Evolutionary conservation across 352 stramenopile genomes (phyloP), one percentile per base, ranked within the genome.

Genomic region (Globisporangium heterothallicum): DNA sequence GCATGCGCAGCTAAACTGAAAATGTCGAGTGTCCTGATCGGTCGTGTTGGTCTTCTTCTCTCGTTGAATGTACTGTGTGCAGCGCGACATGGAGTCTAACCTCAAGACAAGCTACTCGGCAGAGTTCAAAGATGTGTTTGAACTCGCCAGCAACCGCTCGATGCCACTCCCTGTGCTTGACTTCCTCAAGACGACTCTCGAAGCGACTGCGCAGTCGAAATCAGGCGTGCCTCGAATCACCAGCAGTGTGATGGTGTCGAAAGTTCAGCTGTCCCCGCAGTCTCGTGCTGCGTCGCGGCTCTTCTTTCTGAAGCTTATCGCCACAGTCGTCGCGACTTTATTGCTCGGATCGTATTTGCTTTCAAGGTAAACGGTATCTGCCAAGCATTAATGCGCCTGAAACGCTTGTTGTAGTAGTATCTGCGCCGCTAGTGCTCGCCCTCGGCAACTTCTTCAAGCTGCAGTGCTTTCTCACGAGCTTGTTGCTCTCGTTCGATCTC

Each of bases 51-150:
- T n/a, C n/a, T n/a, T n/a, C n/a, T n/a, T n/a, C n/a, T n/a, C n/a
- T n/a, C n/a, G n/a, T n/a, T n/a, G n/a, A n/a, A n/a, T 1, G 32
- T 16, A 16, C 38, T 46, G 8, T 25, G 24, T 49, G 25, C 45
- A 76, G 63, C 51, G 66, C n/a, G 78, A 94, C 27, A 61, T 90
- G 16, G 63, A 60, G 18, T 44, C 56, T 25, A 64, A 61, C 10
- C 65, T 80, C 6, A 49, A 63, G 51, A 89, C 77, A 18, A 70
- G 70, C 19, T 86, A 90, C 46, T 60, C 72, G n/a, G 49, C 59
- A 40, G 82, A 92, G 42, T 90, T 85, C 53, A 63, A 78, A 3
- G 82, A 92, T 61, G 63, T 92, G 32, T 90, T 92, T 53, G 79
- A 88, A 34, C 58, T 92, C 14, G 78, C 82, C 16, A 45, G 56